Evolutionary conservation across 176 grass and related monocot genomes (phyloP).

Genomic region (Eragrostis nindensis): DNA sequence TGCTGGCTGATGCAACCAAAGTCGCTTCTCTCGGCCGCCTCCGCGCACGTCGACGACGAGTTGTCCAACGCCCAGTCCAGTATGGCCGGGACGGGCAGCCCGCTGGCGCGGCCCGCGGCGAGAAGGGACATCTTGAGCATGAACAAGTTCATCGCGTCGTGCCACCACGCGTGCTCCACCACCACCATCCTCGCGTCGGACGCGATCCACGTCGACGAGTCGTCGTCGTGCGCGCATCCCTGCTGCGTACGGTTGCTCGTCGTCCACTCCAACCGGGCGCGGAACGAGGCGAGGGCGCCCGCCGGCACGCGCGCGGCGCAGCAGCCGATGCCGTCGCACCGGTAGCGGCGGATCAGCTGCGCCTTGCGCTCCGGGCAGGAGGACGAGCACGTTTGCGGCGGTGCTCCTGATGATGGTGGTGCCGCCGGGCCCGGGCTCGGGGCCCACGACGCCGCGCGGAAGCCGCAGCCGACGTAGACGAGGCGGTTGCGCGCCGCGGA

Average conservation of each 20-base stretch:
- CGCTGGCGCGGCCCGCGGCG: too few relatives aligned
- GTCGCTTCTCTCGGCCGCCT: too few relatives aligned
- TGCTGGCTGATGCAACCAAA: too few relatives aligned
- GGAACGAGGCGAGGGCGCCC: neutral
- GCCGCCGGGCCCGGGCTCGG: too few relatives aligned
- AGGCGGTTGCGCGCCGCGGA: neutral
- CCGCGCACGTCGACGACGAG: too few relatives aligned
- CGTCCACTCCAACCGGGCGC: neutral
- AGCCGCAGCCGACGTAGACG: neutral
- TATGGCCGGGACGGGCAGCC: too few relatives aligned
- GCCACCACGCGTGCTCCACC: neutral
- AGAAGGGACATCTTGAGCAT: neutral
- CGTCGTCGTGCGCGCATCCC: too few relatives aligned
- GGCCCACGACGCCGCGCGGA: neutral
- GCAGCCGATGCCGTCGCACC: neutral
- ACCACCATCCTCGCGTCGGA: neutral
- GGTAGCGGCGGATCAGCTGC: neutral
- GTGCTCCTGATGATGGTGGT: too few relatives aligned
- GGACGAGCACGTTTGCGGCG: neutral
- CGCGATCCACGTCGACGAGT: too few relatives aligned
- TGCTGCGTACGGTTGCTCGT: too few relatives aligned
- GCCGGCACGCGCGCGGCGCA: neutral
- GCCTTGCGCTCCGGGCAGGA: neutral
- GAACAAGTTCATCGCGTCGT: neutral
- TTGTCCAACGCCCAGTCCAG: too few relatives aligned